Evolutionary conservation across 2,329 filamentous ascomycete genomes (phyloP).

Genomic region (Epichloe festucae): DNA sequence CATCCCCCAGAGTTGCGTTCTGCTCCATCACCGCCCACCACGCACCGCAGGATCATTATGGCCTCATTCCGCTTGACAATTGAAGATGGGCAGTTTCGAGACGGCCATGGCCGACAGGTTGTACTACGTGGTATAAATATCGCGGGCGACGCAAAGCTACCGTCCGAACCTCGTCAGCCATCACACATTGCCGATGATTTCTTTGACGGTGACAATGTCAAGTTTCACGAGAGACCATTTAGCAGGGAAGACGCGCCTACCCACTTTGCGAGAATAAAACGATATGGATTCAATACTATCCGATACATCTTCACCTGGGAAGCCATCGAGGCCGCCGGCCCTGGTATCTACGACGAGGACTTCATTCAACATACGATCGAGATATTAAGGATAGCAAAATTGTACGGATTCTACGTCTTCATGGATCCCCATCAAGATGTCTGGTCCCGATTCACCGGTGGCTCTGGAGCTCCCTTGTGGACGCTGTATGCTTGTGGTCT

Average conservation of each 20-base stretch:
- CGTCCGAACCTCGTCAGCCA: slow-evolving; percentile 65
- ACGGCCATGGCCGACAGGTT: slow-evolving; percentile 69
- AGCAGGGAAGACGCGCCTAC: slow-evolving; percentile 66
- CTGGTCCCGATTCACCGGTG: slow-evolving; percentile 90
- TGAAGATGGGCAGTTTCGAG: slow-evolving; percentile 75
- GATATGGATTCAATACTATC: slow-evolving; percentile 92
- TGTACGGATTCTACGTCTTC: slow-evolving; percentile 90
- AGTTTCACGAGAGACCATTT: slow-evolving; percentile 80
- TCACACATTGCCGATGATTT: slow-evolving; percentile 70
- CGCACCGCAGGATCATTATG: slow-evolving; percentile 37
- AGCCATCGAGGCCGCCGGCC: slow-evolving; percentile 86
- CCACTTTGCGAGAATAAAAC: slow-evolving; percentile 75
- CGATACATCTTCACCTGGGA: slow-evolving; percentile 98
- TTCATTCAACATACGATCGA: slow-evolving; percentile 88
- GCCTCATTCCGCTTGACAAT: slow-evolving; percentile 65
- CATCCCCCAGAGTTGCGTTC: not conserved
- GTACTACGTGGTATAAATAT: slow-evolving; percentile 89
- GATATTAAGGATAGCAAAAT: slow-evolving; percentile 68
- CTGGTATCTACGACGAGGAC: slow-evolving; percentile 83
- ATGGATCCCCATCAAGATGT: slow-evolving; percentile 99
- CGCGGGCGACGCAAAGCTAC: slow-evolving; percentile 81
- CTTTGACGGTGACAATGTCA: slow-evolving; percentile 85
- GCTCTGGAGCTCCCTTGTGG: slow-evolving; percentile 95
- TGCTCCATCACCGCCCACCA: not conserved
- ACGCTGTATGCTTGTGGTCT: slow-evolving; percentile 89